Base-by-base conservation (phyloP, 1,284 basidiomycete genomes). In the Pascua guehoae region DNA sequence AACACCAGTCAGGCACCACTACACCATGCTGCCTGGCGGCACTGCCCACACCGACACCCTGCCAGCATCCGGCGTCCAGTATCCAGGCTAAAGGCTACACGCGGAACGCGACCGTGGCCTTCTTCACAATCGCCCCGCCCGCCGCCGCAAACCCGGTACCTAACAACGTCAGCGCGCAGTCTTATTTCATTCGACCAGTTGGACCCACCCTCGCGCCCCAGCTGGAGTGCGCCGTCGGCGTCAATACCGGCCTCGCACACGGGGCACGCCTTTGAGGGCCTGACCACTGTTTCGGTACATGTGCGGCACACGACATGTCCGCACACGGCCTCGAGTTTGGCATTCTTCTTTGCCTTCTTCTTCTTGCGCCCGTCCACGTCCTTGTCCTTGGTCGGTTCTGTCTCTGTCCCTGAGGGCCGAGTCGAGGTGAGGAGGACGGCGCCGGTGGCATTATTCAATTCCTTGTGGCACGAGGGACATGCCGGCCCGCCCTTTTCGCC, bases 111-210 rank as follows among this genome's bases (percentile, higher is more conserved):
- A 72, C 65, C 1, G 62, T 63, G 14, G 62, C 58, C 40, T 65
- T 66, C 53, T 72, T 74, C 24, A 69, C 86, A 74, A 91, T 89
- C n/a, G 91, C 88, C 60, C 91, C 74, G n/a, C 91, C 91, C 17
- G 91, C 91, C 40, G 88, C 88, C 9, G 91, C 90, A 68, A 88
- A 93, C 0, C 91, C 91, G 7, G 91, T 94, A 17, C 89, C 88
- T 90, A 51, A n/a, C n/a, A 14, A 8, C 17, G 52, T 61, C 57
- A 58, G 49, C n/a, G n/a, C n/a, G n/a, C n/a, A n/a, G n/a, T n/a
- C n/a, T n/a, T n/a, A n/a, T n/a, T n/a, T n/a, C n/a, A n/a, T n/a
- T n/a, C n/a, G n/a, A n/a, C n/a, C n/a, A n/a, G n/a, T n/a, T n/a
- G n/a, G 24, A 74, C 81, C 61, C 55, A 86, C 90, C 91, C 83